Percentiles rank a stretch among this genome's conserved stretches.
Conservation (phyloP, 192 early-diverging fungal genomes). For the Mycoemilia scoparia region DNA sequence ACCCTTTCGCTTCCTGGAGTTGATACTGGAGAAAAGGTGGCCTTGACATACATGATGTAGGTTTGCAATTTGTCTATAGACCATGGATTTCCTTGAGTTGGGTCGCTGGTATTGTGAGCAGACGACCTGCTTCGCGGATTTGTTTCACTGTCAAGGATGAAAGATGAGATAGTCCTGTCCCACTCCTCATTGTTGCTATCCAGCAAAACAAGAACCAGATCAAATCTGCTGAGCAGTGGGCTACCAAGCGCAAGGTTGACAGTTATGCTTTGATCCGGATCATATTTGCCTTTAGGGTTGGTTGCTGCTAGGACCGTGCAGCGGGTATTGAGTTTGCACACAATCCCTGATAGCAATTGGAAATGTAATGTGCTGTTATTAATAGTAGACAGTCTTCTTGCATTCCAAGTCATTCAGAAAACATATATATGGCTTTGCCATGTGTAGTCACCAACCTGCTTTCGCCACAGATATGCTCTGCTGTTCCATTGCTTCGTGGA, state of each 20-base stretch:
- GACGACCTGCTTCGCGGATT: too few species aligned
- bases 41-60: constrained; percentile 43
- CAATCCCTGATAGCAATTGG: too few species aligned
- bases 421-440: too few species aligned
- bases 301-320: constrained; percentile 68
- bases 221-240: constrained; percentile 55
- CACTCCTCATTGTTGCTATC: constrained; percentile 43
- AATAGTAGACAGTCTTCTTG: too few species aligned
- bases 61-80: constrained; percentile 42
- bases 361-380: too few species aligned
- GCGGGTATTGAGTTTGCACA: constrained; percentile 59
- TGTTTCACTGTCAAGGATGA: constrained; percentile 17
- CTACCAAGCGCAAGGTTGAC: constrained; percentile 49
- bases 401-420: too few species aligned
- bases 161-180: constrained; percentile 41
- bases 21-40: constrained; percentile 30
- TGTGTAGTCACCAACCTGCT: too few species aligned
- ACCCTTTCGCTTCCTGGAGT: constrained; percentile 43
- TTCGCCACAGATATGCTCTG: constrained; percentile 68
- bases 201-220: constrained; percentile 49
- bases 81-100: constrained; percentile 21
- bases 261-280: constrained; percentile 32
- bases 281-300: constrained; percentile 60
- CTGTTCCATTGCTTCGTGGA: constrained; percentile 75
- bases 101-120: not conserved